Percentiles rank a stretch among this genome's conserved stretches.
These are phyloP conservation scores for Linderniella brevidens DNA, from an alignment of 257 asterid genomes.

Conservation along the genomic window DNA sequence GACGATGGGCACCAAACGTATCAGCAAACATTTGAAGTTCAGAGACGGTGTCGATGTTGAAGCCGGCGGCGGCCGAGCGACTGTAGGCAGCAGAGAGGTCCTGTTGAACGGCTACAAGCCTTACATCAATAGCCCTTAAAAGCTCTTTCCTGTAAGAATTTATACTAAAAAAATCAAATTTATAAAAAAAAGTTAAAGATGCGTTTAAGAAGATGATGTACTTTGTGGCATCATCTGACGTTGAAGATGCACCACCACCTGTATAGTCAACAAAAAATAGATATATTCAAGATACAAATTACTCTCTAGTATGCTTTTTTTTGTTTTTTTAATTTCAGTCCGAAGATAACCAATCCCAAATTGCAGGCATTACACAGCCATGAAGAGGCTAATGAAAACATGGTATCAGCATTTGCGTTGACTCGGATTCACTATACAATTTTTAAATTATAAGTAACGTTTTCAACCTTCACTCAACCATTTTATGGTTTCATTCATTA, in stretches of 20 bases:
- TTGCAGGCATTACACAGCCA: too few relatives aligned
- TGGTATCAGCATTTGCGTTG: too few relatives aligned
- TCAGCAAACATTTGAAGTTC: constrained; percentile 64
- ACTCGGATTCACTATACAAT: too few relatives aligned
- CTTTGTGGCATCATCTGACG: constrained; percentile 81
- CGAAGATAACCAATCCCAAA: too few relatives aligned
- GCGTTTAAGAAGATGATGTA: constrained; percentile 18
- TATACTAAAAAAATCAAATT: constrained; percentile 4
- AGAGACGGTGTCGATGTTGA: constrained; percentile 31
- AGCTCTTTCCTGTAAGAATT: constrained; percentile 48
- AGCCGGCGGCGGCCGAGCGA: constrained; percentile 65
- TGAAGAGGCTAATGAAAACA: too few relatives aligned
- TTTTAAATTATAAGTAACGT: too few relatives aligned
- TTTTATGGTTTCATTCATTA: too few relatives aligned
- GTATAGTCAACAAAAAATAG: constrained; percentile 20
- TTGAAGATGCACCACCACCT: constrained; percentile 55
- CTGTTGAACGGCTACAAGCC: constrained; percentile 57
- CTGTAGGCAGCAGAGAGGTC: constrained; percentile 43
- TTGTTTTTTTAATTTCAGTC: too few relatives aligned
- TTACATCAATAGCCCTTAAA: constrained; percentile 63
- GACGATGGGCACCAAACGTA: constrained; percentile 44
- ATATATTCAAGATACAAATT: neutral
- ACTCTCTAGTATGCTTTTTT: too few relatives aligned
- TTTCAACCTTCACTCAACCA: too few relatives aligned
- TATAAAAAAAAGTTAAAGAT: neutral